Percentiles rank a stretch among this genome's conserved stretches.
Evolutionary conservation across 345 rosid species (phyloP).

Genomic region (Moricandia arvensis): DNA sequence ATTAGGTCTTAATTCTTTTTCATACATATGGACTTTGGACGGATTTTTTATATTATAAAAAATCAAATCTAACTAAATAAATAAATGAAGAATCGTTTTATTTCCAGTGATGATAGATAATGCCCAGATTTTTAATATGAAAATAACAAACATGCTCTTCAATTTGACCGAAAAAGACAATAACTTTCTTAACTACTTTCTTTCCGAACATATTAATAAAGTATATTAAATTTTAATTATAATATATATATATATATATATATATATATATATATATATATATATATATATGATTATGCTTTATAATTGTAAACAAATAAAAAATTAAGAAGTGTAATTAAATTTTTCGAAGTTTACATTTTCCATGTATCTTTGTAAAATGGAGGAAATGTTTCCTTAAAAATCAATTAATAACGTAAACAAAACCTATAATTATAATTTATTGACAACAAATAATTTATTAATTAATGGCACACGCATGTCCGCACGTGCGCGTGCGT

Average conservation of each 20-base stretch:
- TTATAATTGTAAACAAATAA: too few relatives aligned
- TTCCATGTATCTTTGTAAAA: too few relatives aligned
- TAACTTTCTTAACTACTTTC: neutral
- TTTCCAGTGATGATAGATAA: neutral
- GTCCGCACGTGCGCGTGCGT: conserved; percentile 4
- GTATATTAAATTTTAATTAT: too few relatives aligned
- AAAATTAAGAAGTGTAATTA: too few relatives aligned
- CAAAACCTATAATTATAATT: neutral
- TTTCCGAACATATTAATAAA: too few relatives aligned
- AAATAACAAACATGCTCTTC: neutral
- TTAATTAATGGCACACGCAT: neutral
- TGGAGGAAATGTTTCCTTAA: too few relatives aligned
- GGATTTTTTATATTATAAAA: neutral
- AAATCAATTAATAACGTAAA: neutral
- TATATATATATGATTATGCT: too few relatives aligned
- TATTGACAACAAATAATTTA: neutral
- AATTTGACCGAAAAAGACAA: neutral
- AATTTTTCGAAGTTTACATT: too few relatives aligned
- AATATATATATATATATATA: too few relatives aligned
- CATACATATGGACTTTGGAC: neutral
- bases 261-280: too few relatives aligned
- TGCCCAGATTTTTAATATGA: neutral
- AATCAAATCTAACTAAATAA: neutral
- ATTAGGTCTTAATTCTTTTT: neutral
- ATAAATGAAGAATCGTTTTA: neutral